Evolutionary conservation across 768 basidiomycete species (phyloP).

Genomic region (Lactarius evosmus): DNA sequence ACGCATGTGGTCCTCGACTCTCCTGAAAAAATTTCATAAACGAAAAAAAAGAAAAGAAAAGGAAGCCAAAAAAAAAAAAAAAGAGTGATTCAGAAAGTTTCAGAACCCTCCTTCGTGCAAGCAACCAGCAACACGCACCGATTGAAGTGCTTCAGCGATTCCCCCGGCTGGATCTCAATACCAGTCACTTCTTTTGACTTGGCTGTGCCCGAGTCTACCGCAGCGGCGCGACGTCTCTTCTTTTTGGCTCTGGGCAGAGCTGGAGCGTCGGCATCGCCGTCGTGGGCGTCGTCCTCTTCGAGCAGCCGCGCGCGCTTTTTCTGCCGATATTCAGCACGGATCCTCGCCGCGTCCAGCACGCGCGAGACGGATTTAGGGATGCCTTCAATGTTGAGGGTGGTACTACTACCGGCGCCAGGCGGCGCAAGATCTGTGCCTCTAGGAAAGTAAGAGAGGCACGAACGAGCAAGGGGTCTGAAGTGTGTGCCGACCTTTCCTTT

Average conservation of each 20-base stretch:
- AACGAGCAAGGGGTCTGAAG: background rate
- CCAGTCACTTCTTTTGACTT: constrained; percentile 23
- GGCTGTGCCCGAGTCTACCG: background rate
- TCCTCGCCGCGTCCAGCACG: constrained; percentile 57
- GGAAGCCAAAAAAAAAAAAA: background rate
- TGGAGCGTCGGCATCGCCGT: background rate
- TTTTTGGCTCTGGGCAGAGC: background rate
- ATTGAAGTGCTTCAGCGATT: constrained; percentile 75
- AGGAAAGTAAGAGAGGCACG: background rate
- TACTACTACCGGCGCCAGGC: background rate
- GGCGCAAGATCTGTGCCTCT: constrained; percentile 33
- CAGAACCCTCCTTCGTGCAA: background rate
- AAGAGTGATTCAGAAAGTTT: background rate
- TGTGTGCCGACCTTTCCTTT: constrained; percentile 31
- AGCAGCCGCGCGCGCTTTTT: constrained; percentile 20
- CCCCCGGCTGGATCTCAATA: constrained; percentile 54
- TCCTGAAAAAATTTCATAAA: constrained; percentile 39
- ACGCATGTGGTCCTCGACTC: constrained; percentile 71
- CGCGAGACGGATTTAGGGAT: constrained; percentile 69
- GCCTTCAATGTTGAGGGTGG: constrained; percentile 44
- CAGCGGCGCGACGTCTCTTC: constrained; percentile 31
- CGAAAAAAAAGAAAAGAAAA: too few relatives aligned
- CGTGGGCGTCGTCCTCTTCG: constrained; percentile 40
- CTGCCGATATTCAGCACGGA: constrained; percentile 53
- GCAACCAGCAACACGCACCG: constrained; percentile 48